Evolutionary conservation across 2,329 filamentous ascomycete species (phyloP).

Genomic region (Trichoderma citrinoviride): DNA sequence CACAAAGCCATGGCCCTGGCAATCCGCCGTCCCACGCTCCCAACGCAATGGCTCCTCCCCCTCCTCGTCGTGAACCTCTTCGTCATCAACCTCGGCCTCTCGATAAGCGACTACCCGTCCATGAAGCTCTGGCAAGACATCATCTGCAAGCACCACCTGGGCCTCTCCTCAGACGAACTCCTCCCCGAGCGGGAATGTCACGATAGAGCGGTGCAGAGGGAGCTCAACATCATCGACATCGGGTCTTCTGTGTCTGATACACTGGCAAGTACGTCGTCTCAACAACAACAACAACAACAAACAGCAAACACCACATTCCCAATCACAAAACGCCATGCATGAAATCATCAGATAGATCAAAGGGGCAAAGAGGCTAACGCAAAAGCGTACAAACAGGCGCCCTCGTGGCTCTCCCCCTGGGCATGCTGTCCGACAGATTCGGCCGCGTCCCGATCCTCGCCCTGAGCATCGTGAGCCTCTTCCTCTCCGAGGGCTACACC

Average conservation of each 20-base stretch:
- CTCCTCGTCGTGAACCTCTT: constrained; percentile 29
- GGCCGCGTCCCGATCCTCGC: constrained; percentile 30
- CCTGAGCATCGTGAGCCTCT: constrained; percentile 28
- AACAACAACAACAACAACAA: too few relatives aligned
- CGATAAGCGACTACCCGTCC: constrained; percentile 27
- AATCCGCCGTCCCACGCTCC: constrained; percentile 22
- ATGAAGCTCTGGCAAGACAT: constrained; percentile 29
- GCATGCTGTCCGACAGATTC: constrained; percentile 28
- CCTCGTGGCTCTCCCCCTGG: constrained; percentile 27
- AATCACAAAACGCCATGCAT: background rate
- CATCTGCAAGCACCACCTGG: constrained; percentile 26
- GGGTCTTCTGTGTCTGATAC: constrained; percentile 28
- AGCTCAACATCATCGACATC: constrained; percentile 27
- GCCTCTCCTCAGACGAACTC: background rate
- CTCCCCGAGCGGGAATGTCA: constrained; percentile 26
- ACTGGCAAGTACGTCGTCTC: constrained; percentile 22
- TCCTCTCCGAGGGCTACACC: constrained; percentile 27
- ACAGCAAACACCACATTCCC: too few relatives aligned
- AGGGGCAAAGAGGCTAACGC: background rate
- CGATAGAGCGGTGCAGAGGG: constrained; percentile 26
- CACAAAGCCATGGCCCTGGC: background rate
- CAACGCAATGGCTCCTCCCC: constrained; percentile 24
- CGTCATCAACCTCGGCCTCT: constrained; percentile 29
- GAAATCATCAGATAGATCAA: background rate
- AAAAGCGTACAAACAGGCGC: constrained; percentile 20